Evolutionary conservation across 192 early-diverging fungal species (phyloP), one percentile per base, ranked within the genome.

Genomic region (Rhizophagus sp.): DNA sequence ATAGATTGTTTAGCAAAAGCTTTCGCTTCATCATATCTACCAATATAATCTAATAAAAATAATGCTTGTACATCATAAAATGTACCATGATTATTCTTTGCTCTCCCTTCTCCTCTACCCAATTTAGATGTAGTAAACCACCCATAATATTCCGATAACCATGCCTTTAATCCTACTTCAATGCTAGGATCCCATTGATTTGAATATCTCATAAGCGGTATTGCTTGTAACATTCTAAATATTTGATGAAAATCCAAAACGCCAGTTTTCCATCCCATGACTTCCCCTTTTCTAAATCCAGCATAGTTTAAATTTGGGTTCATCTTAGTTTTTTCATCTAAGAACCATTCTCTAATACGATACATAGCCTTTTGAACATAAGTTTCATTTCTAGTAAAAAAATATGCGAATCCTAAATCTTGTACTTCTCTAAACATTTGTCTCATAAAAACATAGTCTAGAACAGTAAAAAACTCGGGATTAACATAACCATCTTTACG

Each of bases 271-370:
- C 76, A 79, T n/a, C 87, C 87, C 7, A 81, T 49, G 13, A 57
- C 62, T 44, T 82, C 25, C 22, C 90, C 90, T 61, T 81, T 85
- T 73, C 86, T 85, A 30, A 85, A 80, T 4, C 86, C 86, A 12
- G 83, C 88, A 79, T 81, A 92, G 70, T 90, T 84, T 64, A 92
- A 79, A 73, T 88, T 86, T 44, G 91, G 89, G 27, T 92, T 90
- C 91, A 92, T 92, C 19, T 81, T 82, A 7, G 89, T 90, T 2
- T n/a, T 79, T 15, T 82, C 80, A 69, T 92, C 82, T 62, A 92
- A 63, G 81, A 92, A 92, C 89, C 91, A 92, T 41, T 82, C 81
- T 13, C 80, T 69, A 7, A 92, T 50, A 36, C 86, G 81, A 22
- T 73, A 34, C 11, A 78, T 81, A 39, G 83, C 86, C 66, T 83